These are phyloP conservation scores for Stachybotrys elegans DNA, from an alignment of 2,329 filamentous ascomycete genomes.

Conservation along the genomic window DNA sequence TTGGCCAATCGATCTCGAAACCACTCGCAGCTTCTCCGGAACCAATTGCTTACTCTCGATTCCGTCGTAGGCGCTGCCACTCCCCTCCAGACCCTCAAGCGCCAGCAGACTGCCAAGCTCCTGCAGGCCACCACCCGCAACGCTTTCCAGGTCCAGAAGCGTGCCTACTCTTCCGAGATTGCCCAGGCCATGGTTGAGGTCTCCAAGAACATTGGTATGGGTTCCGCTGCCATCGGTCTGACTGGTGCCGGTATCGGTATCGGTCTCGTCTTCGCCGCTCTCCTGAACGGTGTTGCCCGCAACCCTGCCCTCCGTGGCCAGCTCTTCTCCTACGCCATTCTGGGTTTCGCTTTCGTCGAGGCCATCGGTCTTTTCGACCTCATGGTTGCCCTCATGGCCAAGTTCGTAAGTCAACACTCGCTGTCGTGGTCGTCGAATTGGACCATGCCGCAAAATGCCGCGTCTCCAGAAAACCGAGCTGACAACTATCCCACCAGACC, in stretches of 20 bases:
- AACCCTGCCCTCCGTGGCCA: constrained; percentile 93
- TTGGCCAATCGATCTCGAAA: constrained; percentile 25
- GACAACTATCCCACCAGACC: constrained; percentile 19
- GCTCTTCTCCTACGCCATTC: constrained; percentile 94
- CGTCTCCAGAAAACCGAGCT: not conserved
- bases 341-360: constrained; percentile 93
- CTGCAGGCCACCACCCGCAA: constrained; percentile 62
- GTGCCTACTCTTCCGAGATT: constrained; percentile 84
- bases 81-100: constrained; percentile 71
- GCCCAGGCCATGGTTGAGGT: constrained; percentile 84
- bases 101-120: constrained; percentile 63
- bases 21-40: constrained; percentile 2
- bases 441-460: not conserved
- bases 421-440: not conserved
- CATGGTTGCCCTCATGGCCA: constrained; percentile 92
- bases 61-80: constrained; percentile 45
- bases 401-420: constrained; percentile 60
- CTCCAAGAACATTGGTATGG: constrained; percentile 88
- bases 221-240: constrained; percentile 84
- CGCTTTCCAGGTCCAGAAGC: constrained; percentile 61
- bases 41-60: constrained; percentile 26
- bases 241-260: constrained; percentile 93
- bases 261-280: constrained; percentile 87
- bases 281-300: constrained; percentile 84
- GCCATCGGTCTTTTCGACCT: constrained; percentile 86